Conservation (phyloP, 768 basidiomycete species). For the Cystofilobasidium ferigula region DNA sequence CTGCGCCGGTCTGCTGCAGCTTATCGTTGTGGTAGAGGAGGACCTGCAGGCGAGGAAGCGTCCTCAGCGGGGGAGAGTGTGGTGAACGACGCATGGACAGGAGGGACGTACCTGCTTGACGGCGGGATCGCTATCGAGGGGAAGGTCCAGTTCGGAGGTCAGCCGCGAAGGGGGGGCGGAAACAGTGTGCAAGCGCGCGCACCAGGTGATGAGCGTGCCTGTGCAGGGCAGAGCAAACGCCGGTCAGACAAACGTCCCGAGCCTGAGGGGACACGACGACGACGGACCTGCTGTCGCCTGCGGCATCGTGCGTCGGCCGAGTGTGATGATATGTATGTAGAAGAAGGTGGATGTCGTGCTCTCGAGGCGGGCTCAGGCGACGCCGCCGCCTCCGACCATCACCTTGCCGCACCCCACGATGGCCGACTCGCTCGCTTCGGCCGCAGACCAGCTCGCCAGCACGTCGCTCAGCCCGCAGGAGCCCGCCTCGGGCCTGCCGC, state of each 20-base stretch:
- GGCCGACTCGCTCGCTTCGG: conserved; percentile 1
- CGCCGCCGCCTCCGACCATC: background rate
- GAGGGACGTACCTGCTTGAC: no score
- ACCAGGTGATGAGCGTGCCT: conserved; percentile 21
- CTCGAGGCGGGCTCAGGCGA: background rate
- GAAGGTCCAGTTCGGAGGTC: background rate
- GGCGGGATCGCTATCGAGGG: background rate
- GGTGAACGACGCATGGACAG: no score
- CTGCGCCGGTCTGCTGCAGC: background rate
- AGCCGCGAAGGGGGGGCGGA: background rate
- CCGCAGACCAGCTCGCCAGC: background rate
- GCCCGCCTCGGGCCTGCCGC: background rate
- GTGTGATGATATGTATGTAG: background rate
- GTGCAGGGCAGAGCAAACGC: background rate
- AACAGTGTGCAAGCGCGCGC: background rate
- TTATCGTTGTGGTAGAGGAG: conserved; percentile 25
- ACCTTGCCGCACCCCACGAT: background rate
- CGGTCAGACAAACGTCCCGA: no score
- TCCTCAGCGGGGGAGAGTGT: background rate
- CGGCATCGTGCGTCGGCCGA: background rate
- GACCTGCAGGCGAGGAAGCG: no score
- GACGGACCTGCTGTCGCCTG: background rate
- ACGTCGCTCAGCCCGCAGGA: conserved; percentile 2
- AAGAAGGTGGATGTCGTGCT: background rate
- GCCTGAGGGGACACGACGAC: no score